These are phyloP conservation scores for Penicillium manginii DNA, from an alignment of 495 filamentous ascomycete species.

Conservation along the genomic window DNA sequence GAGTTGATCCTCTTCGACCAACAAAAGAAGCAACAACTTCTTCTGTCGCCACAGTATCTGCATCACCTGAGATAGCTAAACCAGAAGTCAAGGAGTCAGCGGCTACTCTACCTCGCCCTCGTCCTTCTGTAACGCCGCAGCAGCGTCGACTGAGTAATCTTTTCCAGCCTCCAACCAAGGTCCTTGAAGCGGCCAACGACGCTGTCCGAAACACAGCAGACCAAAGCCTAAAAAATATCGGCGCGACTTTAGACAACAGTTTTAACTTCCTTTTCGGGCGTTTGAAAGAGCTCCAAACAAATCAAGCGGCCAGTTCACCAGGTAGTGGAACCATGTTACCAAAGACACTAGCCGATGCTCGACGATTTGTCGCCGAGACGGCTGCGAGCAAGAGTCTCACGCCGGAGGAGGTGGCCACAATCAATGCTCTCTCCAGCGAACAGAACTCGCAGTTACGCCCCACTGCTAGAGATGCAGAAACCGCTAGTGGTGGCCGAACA, in stretches of 20 bases:
- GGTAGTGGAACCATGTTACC: conserved; percentile 60
- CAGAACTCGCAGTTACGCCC: conserved; percentile 35
- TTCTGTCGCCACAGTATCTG: conserved; percentile 40
- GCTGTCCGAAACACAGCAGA: conserved; percentile 85
- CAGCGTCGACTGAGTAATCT: conserved; percentile 77
- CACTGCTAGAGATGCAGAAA: conserved; percentile 48
- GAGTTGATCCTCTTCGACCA: conserved; percentile 35
- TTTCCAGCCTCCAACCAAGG: conserved; percentile 78
- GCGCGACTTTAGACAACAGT: conserved; percentile 82
- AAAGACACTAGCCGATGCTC: conserved; percentile 88
- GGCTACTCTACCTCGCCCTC: conserved; percentile 47
- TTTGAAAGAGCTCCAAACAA: conserved; percentile 66
- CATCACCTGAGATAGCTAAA: conserved; percentile 39
- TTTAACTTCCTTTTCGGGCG: conserved; percentile 94
- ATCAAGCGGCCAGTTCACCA: conserved; percentile 47
- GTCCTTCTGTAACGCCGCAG: conserved; percentile 47
- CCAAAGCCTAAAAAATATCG: conserved; percentile 86
- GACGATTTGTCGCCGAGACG: conserved; percentile 74
- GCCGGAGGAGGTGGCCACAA: conserved; percentile 49
- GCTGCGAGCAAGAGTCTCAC: conserved; percentile 60
- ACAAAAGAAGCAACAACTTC: conserved; percentile 33
- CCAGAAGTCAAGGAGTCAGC: conserved; percentile 38
- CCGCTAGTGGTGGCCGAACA: conserved; percentile 64
- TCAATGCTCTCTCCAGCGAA: conserved; percentile 46
- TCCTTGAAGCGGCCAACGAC: conserved; percentile 81